These are phyloP conservation scores for Mrakia gelida DNA, from an alignment of 768 basidiomycete species.

Conservation along the genomic window DNA sequence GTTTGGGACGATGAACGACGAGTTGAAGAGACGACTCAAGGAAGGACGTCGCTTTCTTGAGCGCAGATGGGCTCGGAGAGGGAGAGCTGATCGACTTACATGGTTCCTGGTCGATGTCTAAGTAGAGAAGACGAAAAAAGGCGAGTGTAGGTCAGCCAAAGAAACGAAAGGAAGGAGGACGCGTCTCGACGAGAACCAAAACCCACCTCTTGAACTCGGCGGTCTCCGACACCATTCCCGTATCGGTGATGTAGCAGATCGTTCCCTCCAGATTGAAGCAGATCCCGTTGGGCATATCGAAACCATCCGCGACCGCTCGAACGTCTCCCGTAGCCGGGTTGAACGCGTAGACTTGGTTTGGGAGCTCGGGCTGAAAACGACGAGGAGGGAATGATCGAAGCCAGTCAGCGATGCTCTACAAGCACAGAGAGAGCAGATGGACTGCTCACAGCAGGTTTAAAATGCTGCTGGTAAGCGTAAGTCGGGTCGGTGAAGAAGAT, in stretches of 20 bases:
- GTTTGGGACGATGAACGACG: background rate
- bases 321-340: background rate
- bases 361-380: conserved; percentile 20
- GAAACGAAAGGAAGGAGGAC: background rate
- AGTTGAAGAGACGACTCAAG: background rate
- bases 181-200: background rate
- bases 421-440: background rate
- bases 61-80: background rate
- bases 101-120: conserved; percentile 2
- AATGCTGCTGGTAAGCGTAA: background rate
- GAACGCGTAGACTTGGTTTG: conserved; percentile 4
- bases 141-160: background rate
- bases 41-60: background rate
- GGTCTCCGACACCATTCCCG: background rate
- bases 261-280: conserved; percentile 22
- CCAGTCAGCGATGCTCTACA: background rate
- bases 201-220: background rate
- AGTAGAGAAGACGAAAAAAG: too few species aligned
- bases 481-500: conserved; percentile 17
- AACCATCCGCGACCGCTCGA: conserved; percentile 14
- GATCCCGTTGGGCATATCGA: conserved; percentile 20
- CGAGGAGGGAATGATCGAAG: background rate
- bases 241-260: conserved; percentile 13
- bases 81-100: background rate
- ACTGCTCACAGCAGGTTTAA: conserved; percentile 1